Evolutionary conservation across 83 land plant species (phyloP).

Genomic region (Diphasiastrum complanatum): DNA sequence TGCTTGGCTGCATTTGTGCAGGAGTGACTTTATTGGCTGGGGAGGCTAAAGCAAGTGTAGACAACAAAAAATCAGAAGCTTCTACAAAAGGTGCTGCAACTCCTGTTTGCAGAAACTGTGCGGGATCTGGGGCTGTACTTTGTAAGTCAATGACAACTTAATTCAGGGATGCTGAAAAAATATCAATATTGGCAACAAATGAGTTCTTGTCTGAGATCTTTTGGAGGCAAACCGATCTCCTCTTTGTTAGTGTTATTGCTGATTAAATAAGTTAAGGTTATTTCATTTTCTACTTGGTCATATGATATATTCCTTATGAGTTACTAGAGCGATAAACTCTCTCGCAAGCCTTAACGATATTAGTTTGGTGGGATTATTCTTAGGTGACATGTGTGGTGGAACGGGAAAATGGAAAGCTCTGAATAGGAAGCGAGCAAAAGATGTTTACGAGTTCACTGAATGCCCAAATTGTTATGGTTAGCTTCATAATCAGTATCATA

Average conservation of each 20-base stretch:
- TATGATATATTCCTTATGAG: background rate
- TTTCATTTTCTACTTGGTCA: background rate
- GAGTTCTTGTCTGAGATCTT: background rate
- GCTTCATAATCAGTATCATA: background rate
- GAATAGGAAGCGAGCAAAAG: conserved; percentile 93
- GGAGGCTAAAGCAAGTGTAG: conserved; percentile 8
- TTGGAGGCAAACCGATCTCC: too few species aligned
- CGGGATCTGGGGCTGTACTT: conserved; percentile 33
- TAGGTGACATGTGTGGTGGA: conserved; percentile 99
- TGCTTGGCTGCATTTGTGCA: conserved; percentile 22
- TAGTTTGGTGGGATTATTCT: conserved; percentile 4
- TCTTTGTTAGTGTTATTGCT: too few species aligned
- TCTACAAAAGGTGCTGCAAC: background rate
- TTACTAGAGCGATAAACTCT: background rate
- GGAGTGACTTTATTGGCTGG: conserved; percentile 2
- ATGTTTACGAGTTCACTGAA: conserved; percentile 95
- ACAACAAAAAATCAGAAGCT: conserved; percentile 11
- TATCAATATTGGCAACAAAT: background rate
- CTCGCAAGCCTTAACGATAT: background rate
- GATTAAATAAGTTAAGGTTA: background rate
- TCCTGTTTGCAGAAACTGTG: conserved; percentile 27
- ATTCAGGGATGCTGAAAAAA: background rate
- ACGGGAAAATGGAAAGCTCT: conserved; percentile 99
- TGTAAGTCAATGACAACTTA: conserved; percentile 19
- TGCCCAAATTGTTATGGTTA: conserved; percentile 99